Conservation (phyloP, 768 basidiomycete genomes). For the Dacryopinax spathularia region DNA sequence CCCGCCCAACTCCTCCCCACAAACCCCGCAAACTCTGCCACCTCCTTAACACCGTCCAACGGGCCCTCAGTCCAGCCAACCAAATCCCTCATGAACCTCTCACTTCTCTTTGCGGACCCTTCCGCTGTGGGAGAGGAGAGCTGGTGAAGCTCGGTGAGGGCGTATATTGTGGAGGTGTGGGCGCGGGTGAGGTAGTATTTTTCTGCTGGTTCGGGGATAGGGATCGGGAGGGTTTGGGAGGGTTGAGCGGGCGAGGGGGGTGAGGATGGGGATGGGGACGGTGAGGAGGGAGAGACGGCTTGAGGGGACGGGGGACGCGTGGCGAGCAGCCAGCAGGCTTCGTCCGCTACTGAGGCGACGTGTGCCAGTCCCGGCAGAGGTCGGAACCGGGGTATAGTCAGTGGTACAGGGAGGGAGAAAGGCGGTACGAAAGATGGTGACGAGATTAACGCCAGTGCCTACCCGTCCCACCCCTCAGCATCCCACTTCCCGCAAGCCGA, state of each 20-base stretch:
- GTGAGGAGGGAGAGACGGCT: not conserved
- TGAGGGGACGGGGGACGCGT: not conserved
- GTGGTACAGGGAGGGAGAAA: slow-evolving; percentile 35
- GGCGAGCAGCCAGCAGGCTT: slow-evolving; percentile 36
- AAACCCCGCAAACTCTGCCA: slow-evolving; percentile 43
- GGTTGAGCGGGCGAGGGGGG: not conserved
- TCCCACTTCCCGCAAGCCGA: too few relatives aligned
- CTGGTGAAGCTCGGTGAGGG: slow-evolving; percentile 57
- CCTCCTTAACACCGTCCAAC: slow-evolving; percentile 38
- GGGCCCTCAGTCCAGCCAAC: slow-evolving; percentile 36
- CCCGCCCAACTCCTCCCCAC: slow-evolving; percentile 55
- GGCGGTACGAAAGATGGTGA: slow-evolving; percentile 51
- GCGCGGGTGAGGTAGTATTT: slow-evolving; percentile 42
- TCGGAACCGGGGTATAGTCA: slow-evolving; percentile 38
- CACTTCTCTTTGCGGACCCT: slow-evolving; percentile 26
- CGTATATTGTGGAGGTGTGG: slow-evolving; percentile 52
- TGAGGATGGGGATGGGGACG: not conserved
- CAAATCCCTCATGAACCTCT: slow-evolving; percentile 47
- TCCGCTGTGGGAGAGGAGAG: slow-evolving; percentile 59
- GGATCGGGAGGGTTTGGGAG: too few relatives aligned
- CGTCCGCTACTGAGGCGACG: slow-evolving; percentile 46
- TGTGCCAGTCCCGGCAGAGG: slow-evolving; percentile 48
- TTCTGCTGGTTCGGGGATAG: not conserved
- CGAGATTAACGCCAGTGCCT: slow-evolving; percentile 63
- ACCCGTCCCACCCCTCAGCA: not conserved